These are phyloP conservation scores for Cornus florida DNA, from an alignment of 148 eudicot genomes.

Conservation along the genomic window DNA sequence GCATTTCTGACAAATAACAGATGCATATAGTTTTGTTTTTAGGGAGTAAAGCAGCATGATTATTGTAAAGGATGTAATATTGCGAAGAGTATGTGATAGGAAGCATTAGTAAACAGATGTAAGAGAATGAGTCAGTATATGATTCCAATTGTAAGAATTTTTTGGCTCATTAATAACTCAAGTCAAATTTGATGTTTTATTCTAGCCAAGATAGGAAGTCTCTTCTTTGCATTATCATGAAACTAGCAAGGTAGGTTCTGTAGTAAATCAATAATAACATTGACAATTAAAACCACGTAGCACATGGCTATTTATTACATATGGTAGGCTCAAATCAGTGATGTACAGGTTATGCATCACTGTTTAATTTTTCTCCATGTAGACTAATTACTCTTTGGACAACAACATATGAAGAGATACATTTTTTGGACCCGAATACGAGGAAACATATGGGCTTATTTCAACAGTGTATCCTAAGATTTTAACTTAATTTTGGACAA, in stretches of 20 bases:
- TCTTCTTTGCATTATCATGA: neutral
- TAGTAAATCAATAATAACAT: neutral
- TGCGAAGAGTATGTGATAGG: neutral
- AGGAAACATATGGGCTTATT: too few species aligned
- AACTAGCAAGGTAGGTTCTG: neutral
- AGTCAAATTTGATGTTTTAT: neutral
- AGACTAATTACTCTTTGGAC: too few species aligned
- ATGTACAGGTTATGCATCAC: neutral
- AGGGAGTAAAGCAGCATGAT: neutral
- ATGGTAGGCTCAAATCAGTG: neutral
- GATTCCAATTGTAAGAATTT: neutral
- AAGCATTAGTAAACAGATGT: neutral
- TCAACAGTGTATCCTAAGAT: too few species aligned
- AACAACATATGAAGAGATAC: too few species aligned
- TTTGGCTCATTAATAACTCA: conserved; percentile 2
- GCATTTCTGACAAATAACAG: neutral
- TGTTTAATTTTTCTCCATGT: neutral
- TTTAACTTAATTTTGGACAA: too few species aligned
- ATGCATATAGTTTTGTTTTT: neutral
- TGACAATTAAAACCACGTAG: too few species aligned
- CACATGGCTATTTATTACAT: neutral
- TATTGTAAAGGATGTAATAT: neutral
- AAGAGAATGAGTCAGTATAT: neutral
- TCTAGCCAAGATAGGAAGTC: neutral
- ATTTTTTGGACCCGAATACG: too few species aligned